A percentile compares a stretch with the other conserved stretches of the same genome.
Conservation (phyloP, 352 stramenopile species). For the Thraustochytrium sp. region DNA sequence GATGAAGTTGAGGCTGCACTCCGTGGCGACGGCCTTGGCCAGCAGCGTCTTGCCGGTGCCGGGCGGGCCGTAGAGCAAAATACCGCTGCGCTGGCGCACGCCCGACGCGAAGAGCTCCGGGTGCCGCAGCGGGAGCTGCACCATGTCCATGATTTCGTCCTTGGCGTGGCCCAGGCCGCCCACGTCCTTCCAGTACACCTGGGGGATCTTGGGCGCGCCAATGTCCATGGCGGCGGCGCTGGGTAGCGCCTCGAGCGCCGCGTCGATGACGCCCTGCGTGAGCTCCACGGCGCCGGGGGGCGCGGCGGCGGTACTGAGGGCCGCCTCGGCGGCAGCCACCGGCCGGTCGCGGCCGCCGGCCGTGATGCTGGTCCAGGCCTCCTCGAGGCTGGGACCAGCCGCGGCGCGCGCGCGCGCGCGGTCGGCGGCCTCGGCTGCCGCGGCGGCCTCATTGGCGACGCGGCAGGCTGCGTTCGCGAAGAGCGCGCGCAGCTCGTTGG, state of each 20-base stretch:
- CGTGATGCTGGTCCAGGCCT: not conserved
- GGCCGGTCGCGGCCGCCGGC: not conserved
- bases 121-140: constrained; percentile 95
- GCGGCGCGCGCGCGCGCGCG: not conserved
- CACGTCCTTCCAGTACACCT: constrained; percentile 85
- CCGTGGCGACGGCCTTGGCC: constrained; percentile 96
- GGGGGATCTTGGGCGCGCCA: constrained; percentile 42
- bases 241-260: not conserved
- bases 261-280: not conserved
- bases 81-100: constrained; percentile 89
- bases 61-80: constrained; percentile 95
- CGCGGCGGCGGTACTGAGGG: not conserved
- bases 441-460: constrained; percentile 62
- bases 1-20: constrained; percentile 90
- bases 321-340: not conserved
- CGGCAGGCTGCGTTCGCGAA: constrained; percentile 70
- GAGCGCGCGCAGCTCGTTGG: constrained; percentile 73
- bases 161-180: constrained; percentile 95
- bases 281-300: constrained; percentile 4
- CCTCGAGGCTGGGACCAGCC: not conserved
- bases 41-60: constrained; percentile 93
- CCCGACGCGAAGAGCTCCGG: constrained; percentile 93
- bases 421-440: constrained; percentile 36
- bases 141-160: constrained; percentile 91
- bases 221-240: constrained; percentile 38